Base-by-base conservation (phyloP, 805 yeast species). In the Saccharomycopsis sp. region DNA sequence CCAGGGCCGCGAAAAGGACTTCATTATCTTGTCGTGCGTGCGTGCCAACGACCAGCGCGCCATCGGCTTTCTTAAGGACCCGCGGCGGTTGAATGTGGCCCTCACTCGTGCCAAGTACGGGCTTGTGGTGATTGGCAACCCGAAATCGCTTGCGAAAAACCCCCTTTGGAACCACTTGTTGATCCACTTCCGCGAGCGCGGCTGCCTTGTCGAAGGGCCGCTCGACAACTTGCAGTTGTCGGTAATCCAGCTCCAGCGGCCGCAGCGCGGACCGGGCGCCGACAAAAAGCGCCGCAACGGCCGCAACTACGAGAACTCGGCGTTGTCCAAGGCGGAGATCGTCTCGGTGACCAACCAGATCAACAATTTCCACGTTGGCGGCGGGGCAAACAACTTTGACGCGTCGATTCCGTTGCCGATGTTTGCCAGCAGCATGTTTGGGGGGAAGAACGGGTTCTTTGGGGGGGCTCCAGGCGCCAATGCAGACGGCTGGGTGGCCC, bases 131-230 rank as follows among this genome's bases (percentile, higher is more conserved):
- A 73, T 91, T 55, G 97, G 97, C 57, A 90, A 91, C 67, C 96
- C 97, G 8, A 75, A 85, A 61, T 81, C 94, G 0, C 75, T 91
- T 63, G 78, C 88, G 50, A 78, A 79, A 59, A 87, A 88, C 69
- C 70, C 76, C 12, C 72, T 91, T 61, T 91, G 97, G 97, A 84
- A 84, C 64, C 85, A 82, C 61, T 73, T 91, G 59, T 74, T 91
- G 63, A 71, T 81, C 51, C 95, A 89, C 68, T 91, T 81, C 73
- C 78, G 96, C 71, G 92, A 89, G 64, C 81, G 79, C 57, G 96
- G 96, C 1, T 87, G 95, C 70, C 74, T 91, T 34, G 97, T 91
- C 24, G 97, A 91, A 69, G 97, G 97, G 9, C 83, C 89, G 1
- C 75, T 91, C 63, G 92, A 87, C 59, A 87, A 83, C 64, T 76